Base-by-base conservation (phyloP, 2,329 filamentous ascomycete species). In the Trichophyton equinum region DNA sequence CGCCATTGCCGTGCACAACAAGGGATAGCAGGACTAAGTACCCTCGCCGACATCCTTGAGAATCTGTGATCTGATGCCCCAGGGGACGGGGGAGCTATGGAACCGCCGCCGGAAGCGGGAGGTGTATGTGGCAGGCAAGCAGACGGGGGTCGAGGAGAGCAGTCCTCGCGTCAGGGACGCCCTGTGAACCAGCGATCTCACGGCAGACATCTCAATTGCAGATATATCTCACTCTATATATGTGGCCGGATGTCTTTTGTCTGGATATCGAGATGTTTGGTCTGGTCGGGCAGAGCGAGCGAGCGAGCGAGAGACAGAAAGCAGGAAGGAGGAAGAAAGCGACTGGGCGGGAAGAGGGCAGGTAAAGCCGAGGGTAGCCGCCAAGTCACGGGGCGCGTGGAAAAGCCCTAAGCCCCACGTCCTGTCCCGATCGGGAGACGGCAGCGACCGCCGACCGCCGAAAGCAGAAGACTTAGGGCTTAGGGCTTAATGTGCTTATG, bases 31-130 rank as follows among this genome's bases (percentile, higher is more conserved):
- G n/a, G 33, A 30, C 20, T 13, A 38, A 38, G 58, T 64, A 76
- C 74, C 74, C 67, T 76, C 74, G 20, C 74, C 74, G 51, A 76
- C 74, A 67, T 76, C 74, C 58, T 76, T 76, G 46, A 76, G 58
- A 22, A 76, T 65, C 62, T 76, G 74, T 40, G 74, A 76, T 51
- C 68, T 69, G 2, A 73, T 68, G 1, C 69, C 73, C 68, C 67
- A 72, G 56, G 73, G 65, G 51, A 68, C 64, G 8, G 72, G 63
- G 18, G 68, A 68, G 55, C 67, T 68, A 57, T 76, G 74, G 61
- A 76, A 76, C 36, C 60, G 65, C 33, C 73, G 71, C 58, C 68
- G 69, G 61, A 67, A 59, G 38, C 38, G 56, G 38, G 58, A 59
- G 33, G 53, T 44, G 46, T 59, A 44, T 20, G 59, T 51, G 51